phyloP scores from a whole-genome alignment of 768 basidiomycete species.

The Tulasnella sp. region DNA sequence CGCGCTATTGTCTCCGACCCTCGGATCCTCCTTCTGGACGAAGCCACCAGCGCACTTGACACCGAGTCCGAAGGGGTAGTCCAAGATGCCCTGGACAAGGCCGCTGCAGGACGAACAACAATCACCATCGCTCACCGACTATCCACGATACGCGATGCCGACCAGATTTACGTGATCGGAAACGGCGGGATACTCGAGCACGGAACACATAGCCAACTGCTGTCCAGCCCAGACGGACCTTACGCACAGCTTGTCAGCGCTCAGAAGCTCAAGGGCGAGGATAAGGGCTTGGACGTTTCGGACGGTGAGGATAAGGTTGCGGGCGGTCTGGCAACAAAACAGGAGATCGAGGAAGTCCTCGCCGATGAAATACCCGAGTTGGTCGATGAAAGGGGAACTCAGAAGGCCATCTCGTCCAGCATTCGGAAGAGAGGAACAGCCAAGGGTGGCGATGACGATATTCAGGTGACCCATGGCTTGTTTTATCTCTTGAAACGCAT shows the following conservation, averaged over 20 bases:
- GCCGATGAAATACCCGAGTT: conserved; percentile 53
- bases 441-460: conserved; percentile 5
- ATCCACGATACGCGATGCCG: conserved; percentile 30
- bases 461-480: conserved; percentile 31
- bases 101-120: conserved; percentile 33
- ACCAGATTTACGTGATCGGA: conserved; percentile 33
- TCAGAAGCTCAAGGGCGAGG: conserved; percentile 24
- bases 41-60: conserved; percentile 82
- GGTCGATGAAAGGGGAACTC: conserved; percentile 34
- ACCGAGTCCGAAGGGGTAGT: conserved; percentile 76
- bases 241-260: conserved; percentile 24
- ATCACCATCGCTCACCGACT: conserved; percentile 32
- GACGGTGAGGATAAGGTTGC: conserved; percentile 17
- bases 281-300: conserved; percentile 22
- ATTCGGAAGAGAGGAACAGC: conserved; percentile 41
- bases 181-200: conserved; percentile 31
- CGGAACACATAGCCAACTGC: conserved; percentile 28
- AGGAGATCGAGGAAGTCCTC: conserved; percentile 44
- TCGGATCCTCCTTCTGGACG: conserved; percentile 73
- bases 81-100: conserved; percentile 71
- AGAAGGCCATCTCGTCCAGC: conserved; percentile 53
- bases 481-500: conserved; percentile 60
- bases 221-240: conserved; percentile 20
- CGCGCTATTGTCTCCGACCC: conserved; percentile 28
- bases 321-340: conserved; percentile 17